Evolutionary conservation across 2,329 filamentous ascomycete species (phyloP), one percentile per base, ranked within the genome.

Genomic region (Fusarium pilosicola): DNA sequence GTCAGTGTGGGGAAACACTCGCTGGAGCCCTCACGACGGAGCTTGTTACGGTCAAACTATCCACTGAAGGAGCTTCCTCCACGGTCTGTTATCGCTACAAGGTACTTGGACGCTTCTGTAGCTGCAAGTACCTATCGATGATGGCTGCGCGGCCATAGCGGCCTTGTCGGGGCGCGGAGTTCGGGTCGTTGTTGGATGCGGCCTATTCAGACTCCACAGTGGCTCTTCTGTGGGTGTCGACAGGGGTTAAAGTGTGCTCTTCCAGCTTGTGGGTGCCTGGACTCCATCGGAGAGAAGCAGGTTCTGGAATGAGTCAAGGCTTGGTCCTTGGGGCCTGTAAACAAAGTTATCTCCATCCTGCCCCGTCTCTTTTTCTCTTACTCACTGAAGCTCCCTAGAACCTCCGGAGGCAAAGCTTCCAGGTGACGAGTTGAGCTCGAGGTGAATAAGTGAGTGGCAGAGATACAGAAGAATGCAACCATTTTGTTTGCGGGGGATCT

Each of bases 221-320:
- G 73, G 65, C 65, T 42, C 55, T 60, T 42, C 46, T 70, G 67
- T 76, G 74, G 67, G 65, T 77, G 74, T 73, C 22, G 57, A 61
- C 66, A 76, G 56, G 76, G 76, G 74, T 62, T 48, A 41, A 54
- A 39, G 41, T 26, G 42, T 55, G 51, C 42, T 68, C 57, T 65
- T 64, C 54, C 57, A 67, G 66, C 68, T 63, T 72, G 62, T 75
- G 73, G 72, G 69, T 66, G 52, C 58, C 66, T 49, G 41, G 57
- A 26, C 58, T 65, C 57, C 57, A 62, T 73, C 65, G 57, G 69
- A 65, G 58, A 58, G 54, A 60, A 73, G 69, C 68, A 62, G 62
- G 44, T 75, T 75, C 73, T 78, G 76, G 76, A 77, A 78, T 78
- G 76, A 78, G 67, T 78, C 76, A 74, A 75, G 67, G 59, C 66